These are phyloP conservation scores for Auriscalpium vulgare DNA, from an alignment of 768 basidiomycete genomes.

Conservation along the genomic window DNA sequence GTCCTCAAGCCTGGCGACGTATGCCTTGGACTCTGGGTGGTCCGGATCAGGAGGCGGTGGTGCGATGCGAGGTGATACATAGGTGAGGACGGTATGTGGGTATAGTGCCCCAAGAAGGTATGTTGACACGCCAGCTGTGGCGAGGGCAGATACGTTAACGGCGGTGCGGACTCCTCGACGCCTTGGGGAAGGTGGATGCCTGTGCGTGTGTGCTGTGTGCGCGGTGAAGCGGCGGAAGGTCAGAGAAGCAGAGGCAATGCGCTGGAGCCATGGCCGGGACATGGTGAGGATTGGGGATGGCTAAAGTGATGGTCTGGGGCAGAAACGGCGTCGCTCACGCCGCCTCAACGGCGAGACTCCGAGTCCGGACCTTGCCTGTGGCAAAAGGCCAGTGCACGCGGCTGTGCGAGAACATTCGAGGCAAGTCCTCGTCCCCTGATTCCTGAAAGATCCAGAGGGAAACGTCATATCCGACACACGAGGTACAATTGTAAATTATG, in stretches of 20 bases:
- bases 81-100: conserved; percentile 55
- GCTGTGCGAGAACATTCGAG: too few species aligned
- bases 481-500: too few species aligned
- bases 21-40: conserved; percentile 51
- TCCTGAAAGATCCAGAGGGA: too few species aligned
- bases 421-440: too few species aligned
- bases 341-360: too few species aligned
- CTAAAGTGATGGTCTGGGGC: too few species aligned
- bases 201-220: too few species aligned
- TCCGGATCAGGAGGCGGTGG: conserved; percentile 57
- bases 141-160: conserved; percentile 1
- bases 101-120: conserved; percentile 58
- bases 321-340: too few species aligned
- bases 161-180: background rate
- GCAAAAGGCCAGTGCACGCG: too few species aligned
- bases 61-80: conserved; percentile 70
- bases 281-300: background rate
- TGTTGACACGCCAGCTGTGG: conserved; percentile 16
- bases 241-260: background rate
- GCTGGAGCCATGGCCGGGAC: background rate
- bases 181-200: too few species aligned
- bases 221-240: background rate
- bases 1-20: conserved; percentile 55
- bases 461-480: too few species aligned
- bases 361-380: too few species aligned